phyloP scores from a whole-genome alignment of 345 rosid genomes.

The Raphanus sativus region DNA sequence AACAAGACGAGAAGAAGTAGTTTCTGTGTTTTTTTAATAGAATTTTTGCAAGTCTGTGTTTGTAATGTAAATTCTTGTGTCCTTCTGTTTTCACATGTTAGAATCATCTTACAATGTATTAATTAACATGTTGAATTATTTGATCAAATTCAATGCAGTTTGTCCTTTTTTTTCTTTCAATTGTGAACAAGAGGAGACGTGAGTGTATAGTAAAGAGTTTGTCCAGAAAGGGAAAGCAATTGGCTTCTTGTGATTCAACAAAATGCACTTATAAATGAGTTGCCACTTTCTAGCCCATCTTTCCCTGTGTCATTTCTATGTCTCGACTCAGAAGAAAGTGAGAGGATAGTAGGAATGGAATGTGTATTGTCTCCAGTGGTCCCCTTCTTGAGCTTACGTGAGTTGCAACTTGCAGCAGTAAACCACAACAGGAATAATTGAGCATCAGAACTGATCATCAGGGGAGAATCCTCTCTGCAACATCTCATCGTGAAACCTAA shows the following conservation, averaged over 20 bases:
- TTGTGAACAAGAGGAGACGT: slow-evolving; percentile 24
- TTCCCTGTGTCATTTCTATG: slow-evolving; percentile 7
- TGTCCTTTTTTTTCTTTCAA: background rate
- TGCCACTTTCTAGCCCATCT: slow-evolving; percentile 27
- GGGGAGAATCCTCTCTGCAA: slow-evolving; percentile 76
- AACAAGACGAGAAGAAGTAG: slow-evolving; percentile 36
- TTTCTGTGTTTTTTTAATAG: slow-evolving; percentile 7
- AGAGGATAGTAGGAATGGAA: slow-evolving; percentile 33
- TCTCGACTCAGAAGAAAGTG: slow-evolving; percentile 32
- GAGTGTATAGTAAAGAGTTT: slow-evolving; percentile 19
- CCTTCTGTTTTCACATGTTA: slow-evolving; percentile 33
- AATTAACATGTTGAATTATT: slow-evolving; percentile 14
- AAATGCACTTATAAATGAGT: slow-evolving; percentile 32
- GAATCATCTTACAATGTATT: slow-evolving; percentile 27
- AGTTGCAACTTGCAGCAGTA: background rate
- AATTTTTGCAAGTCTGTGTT: slow-evolving; percentile 29
- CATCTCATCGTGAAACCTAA: slow-evolving; percentile 86
- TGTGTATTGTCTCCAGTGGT: slow-evolving; percentile 34
- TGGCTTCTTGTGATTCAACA: slow-evolving; percentile 29
- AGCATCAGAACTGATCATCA: slow-evolving; percentile 53
- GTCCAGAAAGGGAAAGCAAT: slow-evolving; percentile 16
- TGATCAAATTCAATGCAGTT: slow-evolving; percentile 17
- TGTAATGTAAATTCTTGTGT: slow-evolving; percentile 36
- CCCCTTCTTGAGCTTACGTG: slow-evolving; percentile 3
- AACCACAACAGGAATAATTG: background rate